phyloP scores from a whole-genome alignment of 805 yeast genomes.

The Gaillardinia entomophila region DNA sequence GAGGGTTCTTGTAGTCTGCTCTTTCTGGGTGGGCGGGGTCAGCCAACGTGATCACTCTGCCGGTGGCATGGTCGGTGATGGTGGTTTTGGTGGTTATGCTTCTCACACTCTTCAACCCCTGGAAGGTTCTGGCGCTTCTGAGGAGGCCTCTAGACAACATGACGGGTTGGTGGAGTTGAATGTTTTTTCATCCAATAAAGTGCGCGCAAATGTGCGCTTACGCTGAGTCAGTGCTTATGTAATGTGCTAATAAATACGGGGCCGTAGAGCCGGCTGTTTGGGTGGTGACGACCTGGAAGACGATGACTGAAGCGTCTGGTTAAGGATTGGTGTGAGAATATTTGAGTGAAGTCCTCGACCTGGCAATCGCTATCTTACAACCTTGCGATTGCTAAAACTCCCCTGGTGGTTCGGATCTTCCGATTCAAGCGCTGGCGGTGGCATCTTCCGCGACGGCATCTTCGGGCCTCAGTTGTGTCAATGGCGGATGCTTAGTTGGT shows the following conservation, averaged over 20 bases:
- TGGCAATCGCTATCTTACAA: too few species aligned
- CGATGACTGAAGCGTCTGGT: too few species aligned
- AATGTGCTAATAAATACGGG: background rate
- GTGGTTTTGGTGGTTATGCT: constrained; percentile 29
- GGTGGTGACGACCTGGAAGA: too few species aligned
- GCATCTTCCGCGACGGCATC: too few species aligned
- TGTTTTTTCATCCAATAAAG: background rate
- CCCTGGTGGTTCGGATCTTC: too few species aligned
- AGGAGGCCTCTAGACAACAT: background rate
- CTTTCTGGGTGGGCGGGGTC: constrained; percentile 38
- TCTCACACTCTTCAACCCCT: constrained; percentile 3
- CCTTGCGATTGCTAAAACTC: too few species aligned
- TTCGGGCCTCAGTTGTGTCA: too few species aligned
- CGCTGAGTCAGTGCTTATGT: background rate
- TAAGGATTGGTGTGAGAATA: too few species aligned
- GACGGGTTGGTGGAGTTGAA: constrained; percentile 1
- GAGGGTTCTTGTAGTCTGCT: constrained; percentile 61
- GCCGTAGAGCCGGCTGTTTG: too few species aligned
- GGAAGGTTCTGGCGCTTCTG: constrained; percentile 1
- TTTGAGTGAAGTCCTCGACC: too few species aligned
- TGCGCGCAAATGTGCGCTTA: background rate
- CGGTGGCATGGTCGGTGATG: constrained; percentile 35
- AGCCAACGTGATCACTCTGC: constrained; percentile 32
- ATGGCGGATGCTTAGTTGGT: too few species aligned
- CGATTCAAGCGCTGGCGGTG: too few species aligned